These are phyloP conservation scores for Pleurotus ostreatus DNA, from an alignment of 768 basidiomycete species.

Conservation along the genomic window DNA sequence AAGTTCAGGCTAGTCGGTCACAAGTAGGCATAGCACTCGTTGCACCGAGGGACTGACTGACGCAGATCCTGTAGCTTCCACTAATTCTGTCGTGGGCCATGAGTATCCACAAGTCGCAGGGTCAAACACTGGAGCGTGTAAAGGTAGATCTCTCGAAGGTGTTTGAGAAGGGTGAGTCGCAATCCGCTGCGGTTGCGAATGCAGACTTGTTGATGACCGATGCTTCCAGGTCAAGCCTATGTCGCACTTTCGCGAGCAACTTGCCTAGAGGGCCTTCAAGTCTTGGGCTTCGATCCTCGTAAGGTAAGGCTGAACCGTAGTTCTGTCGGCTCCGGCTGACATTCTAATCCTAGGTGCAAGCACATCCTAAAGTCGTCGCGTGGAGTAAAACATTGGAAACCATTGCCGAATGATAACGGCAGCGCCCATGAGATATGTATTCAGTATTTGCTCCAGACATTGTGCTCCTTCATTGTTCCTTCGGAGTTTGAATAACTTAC, in stretches of 20 bases:
- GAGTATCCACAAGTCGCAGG: constrained; percentile 98
- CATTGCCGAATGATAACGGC: constrained; percentile 22
- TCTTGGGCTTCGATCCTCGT: constrained; percentile 68
- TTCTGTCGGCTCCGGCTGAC: neutral
- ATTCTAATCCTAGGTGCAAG: constrained; percentile 46
- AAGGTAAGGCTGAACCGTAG: constrained; percentile 46
- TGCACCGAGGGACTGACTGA: neutral
- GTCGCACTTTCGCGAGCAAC: constrained; percentile 90
- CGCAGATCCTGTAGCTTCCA: constrained; percentile 53
- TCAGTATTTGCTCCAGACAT: too few species aligned
- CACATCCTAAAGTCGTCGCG: constrained; percentile 65
- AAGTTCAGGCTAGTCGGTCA: constrained; percentile 70
- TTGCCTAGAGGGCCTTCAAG: constrained; percentile 78
- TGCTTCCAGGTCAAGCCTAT: constrained; percentile 73
- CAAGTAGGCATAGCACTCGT: constrained; percentile 53
- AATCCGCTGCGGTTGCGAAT: too few species aligned
- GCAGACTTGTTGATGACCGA: too few species aligned
- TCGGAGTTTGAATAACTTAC: too few species aligned
- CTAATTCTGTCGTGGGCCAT: constrained; percentile 95
- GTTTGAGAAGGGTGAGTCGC: constrained; percentile 77
- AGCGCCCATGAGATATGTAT: too few species aligned
- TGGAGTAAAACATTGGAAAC: constrained; percentile 72
- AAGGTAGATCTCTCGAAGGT: constrained; percentile 91
- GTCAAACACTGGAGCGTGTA: constrained; percentile 92
- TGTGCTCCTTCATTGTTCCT: too few species aligned